phyloP scores from a whole-genome alignment of 148 eudicot species.

The Linanthus parryae region DNA sequence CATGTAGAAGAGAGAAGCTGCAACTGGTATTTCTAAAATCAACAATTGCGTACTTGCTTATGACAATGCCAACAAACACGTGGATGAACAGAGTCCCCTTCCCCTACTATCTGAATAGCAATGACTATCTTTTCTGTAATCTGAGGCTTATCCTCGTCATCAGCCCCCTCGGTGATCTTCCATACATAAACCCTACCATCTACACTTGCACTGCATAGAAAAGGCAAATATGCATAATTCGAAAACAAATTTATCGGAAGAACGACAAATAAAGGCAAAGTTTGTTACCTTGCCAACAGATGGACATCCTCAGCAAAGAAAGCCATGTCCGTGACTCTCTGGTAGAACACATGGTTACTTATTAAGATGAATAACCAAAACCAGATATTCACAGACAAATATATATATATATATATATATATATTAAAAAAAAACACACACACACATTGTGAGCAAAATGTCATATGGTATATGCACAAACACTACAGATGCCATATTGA shows the following conservation, averaged over 20 bases:
- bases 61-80: slow-evolving; percentile 99
- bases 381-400: background rate
- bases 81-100: slow-evolving; percentile 80
- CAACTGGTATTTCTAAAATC: background rate
- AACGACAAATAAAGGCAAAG: slow-evolving; percentile 6
- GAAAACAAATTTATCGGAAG: slow-evolving; percentile 1
- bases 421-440: too few species aligned
- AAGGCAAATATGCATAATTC: slow-evolving; percentile 18
- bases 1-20: background rate
- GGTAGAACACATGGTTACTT: slow-evolving; percentile 11
- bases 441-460: too few species aligned
- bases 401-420: too few species aligned
- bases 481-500: too few species aligned
- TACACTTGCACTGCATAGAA: slow-evolving; percentile 71
- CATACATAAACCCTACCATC: slow-evolving; percentile 93
- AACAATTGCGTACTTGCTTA: slow-evolving; percentile 62
- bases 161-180: slow-evolving; percentile 89
- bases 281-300: slow-evolving; percentile 82
- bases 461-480: too few species aligned
- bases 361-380: slow-evolving; percentile 3
- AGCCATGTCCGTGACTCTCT: slow-evolving; percentile 99
- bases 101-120: slow-evolving; percentile 75
- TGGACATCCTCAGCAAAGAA: slow-evolving; percentile 99
- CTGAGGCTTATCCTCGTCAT: slow-evolving; percentile 83
- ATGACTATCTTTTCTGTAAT: slow-evolving; percentile 72